A percentile compares a stretch with the other conserved stretches of the same genome.
Evolutionary conservation across 345 rosid species (phyloP).

Genomic region (Dimocarpus longan): DNA sequence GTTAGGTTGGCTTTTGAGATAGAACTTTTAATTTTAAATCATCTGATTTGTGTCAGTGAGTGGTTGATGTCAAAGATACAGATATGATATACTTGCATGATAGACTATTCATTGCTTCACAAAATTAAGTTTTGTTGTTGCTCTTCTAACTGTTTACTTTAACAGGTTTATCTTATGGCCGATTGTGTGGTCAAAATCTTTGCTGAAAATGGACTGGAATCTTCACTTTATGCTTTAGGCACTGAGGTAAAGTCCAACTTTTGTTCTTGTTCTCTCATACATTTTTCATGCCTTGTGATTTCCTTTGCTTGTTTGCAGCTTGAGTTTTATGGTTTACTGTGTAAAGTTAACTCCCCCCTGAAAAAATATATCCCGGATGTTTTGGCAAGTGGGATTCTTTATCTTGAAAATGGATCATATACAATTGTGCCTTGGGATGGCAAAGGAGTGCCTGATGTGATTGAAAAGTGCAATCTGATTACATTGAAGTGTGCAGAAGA

Average conservation of each 20-base stretch:
- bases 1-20: slow-evolving; percentile 2
- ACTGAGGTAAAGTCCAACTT: slow-evolving; percentile 61
- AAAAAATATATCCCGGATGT: slow-evolving; percentile 69
- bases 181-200: slow-evolving; percentile 76
- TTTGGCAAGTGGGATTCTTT: slow-evolving; percentile 77
- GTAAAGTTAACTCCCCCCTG: slow-evolving; percentile 55
- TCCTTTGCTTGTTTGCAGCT: slow-evolving; percentile 60
- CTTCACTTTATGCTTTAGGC: slow-evolving; percentile 78
- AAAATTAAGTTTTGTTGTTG: slow-evolving; percentile 5
- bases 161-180: slow-evolving; percentile 78
- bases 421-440: slow-evolving; percentile 86
- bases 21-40: slow-evolving; percentile 8
- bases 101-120: neutral
- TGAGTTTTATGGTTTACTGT: slow-evolving; percentile 66
- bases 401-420: slow-evolving; percentile 63
- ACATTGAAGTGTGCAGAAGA: slow-evolving; percentile 39
- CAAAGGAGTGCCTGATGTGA: slow-evolving; percentile 67
- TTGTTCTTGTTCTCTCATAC: neutral
- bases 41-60: slow-evolving; percentile 13
- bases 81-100: neutral
- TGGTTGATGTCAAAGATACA: neutral
- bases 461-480: slow-evolving; percentile 48
- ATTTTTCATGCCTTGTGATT: slow-evolving; percentile 12
- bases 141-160: slow-evolving; percentile 24
- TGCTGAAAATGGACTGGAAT: slow-evolving; percentile 85